Evolutionary conservation across 1,139 yeast species (phyloP), one percentile per base, ranked within the genome.

Genomic region (Suhomyces bribrorum): DNA sequence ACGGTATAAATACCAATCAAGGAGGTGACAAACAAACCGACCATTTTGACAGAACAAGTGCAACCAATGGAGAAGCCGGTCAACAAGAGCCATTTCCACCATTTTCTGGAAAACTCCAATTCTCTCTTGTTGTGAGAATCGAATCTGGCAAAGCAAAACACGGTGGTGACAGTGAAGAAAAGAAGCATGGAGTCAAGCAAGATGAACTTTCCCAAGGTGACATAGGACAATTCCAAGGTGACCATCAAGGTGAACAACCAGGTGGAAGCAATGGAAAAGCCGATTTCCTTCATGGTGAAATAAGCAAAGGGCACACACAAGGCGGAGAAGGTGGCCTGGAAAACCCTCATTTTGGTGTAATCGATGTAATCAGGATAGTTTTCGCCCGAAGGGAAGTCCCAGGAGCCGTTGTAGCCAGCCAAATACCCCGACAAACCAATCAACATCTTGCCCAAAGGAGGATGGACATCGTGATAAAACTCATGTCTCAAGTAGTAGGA

Each of bases 401-500:
- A 94, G 2, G 95, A 83, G 27, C 98, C 98, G 60, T 92, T 86
- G 70, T 89, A 92, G 33, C 95, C 95, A 26, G 97, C 97, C 49
- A 94, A 58, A 57, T 85, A 89, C 12, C 98, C 99, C 11, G 96
- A 86, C 29, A 94, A 72, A 1, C 97, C 99, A 48, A 90, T 90
- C 47, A 94, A 75, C 96, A 94, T 89, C 65, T 94, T 94, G 26
- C 97, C 98, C 54, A 94, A 77, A 2, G 98, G 98, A 37, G 99
- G 99, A 63, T 92, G 99, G 43, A 92, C 98, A 66, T 92, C 99
- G 60, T 89, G 96, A 64, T 90, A 90, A 61, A 89, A 90, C 55
- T 89, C 95, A 58, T 87, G 95, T 70, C 90, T 83, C 50, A 90
- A 71, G 67, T 90, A 90, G 63, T 87, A 86, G 11, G 96, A 86